A percentile compares a stretch with the other conserved stretches of the same genome.
Evolutionary conservation across 2,329 filamentous ascomycete genomes (phyloP).

Genomic region (Venturia carpophila): DNA sequence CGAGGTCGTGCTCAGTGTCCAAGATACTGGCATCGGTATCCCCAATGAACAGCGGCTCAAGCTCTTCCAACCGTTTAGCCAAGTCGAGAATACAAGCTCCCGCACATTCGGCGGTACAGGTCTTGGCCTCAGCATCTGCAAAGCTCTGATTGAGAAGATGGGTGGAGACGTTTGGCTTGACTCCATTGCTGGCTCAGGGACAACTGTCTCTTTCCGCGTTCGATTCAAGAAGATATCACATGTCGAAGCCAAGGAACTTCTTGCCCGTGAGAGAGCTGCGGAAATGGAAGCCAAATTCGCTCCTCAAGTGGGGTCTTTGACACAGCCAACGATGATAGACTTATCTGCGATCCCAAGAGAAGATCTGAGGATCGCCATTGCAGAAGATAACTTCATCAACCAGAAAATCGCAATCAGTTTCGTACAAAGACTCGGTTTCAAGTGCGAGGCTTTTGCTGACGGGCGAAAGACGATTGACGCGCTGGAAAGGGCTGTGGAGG

Average conservation of each 20-base stretch:
- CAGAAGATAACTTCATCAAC: constrained; percentile 92
- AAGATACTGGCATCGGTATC: constrained; percentile 88
- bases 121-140: constrained; percentile 87
- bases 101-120: constrained; percentile 88
- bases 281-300: constrained; percentile 52
- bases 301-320: constrained; percentile 32
- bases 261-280: constrained; percentile 38
- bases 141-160: constrained; percentile 87
- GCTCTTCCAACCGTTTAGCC: constrained; percentile 85
- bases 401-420: constrained; percentile 91
- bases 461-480: constrained; percentile 83
- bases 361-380: constrained; percentile 80
- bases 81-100: constrained; percentile 84
- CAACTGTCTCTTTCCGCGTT: constrained; percentile 69
- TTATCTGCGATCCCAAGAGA: constrained; percentile 67
- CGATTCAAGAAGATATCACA: constrained; percentile 75
- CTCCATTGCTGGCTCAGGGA: constrained; percentile 64
- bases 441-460: constrained; percentile 83
- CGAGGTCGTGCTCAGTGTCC: constrained; percentile 74
- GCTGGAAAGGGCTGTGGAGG: constrained; percentile 61
- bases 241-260: constrained; percentile 35
- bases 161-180: constrained; percentile 77
- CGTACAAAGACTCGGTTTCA: constrained; percentile 75
- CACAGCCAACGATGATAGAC: constrained; percentile 45
- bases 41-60: constrained; percentile 73